These are phyloP conservation scores for Pouteria glomerata DNA, from an alignment of 148 eudicot genomes.

Conservation along the genomic window DNA sequence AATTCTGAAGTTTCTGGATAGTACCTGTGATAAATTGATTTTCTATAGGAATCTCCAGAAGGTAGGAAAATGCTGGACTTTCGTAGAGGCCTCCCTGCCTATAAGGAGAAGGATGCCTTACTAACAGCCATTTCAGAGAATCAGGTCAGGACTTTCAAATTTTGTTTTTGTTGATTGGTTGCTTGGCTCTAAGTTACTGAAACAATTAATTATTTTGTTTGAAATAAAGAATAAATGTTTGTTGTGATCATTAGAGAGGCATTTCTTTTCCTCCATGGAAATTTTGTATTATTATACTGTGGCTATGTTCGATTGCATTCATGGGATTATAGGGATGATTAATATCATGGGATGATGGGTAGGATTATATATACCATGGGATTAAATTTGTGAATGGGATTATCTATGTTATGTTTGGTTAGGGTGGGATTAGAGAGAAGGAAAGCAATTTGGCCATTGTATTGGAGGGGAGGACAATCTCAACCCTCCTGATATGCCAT, in stretches of 20 bases:
- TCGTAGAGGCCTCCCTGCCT: constrained; percentile 86
- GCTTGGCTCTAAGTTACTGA: neutral
- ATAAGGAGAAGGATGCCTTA: constrained; percentile 75
- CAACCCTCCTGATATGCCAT: too few relatives aligned
- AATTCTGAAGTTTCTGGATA: constrained; percentile 2
- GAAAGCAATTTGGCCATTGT: too few relatives aligned
- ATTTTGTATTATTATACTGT: neutral
- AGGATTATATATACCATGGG: too few relatives aligned
- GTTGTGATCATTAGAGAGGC: neutral
- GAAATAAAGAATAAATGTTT: constrained; percentile 6
- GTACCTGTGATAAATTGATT: constrained; percentile 11
- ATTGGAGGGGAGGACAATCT: too few relatives aligned
- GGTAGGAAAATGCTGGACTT: constrained; percentile 76
- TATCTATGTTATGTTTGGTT: too few relatives aligned
- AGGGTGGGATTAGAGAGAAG: too few relatives aligned
- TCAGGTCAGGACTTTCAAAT: constrained; percentile 43
- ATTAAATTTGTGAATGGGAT: too few relatives aligned
- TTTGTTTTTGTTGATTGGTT: constrained; percentile 2
- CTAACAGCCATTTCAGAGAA: constrained; percentile 59
- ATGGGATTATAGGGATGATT: too few relatives aligned
- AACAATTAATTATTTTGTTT: neutral
- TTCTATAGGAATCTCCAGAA: constrained; percentile 65
- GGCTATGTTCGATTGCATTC: too few relatives aligned
- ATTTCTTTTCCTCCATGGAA: neutral
- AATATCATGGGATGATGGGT: too few relatives aligned